These are phyloP conservation scores for Puccinellia tenuiflora DNA, from an alignment of 176 grass and related monocot species.

Conservation along the genomic window DNA sequence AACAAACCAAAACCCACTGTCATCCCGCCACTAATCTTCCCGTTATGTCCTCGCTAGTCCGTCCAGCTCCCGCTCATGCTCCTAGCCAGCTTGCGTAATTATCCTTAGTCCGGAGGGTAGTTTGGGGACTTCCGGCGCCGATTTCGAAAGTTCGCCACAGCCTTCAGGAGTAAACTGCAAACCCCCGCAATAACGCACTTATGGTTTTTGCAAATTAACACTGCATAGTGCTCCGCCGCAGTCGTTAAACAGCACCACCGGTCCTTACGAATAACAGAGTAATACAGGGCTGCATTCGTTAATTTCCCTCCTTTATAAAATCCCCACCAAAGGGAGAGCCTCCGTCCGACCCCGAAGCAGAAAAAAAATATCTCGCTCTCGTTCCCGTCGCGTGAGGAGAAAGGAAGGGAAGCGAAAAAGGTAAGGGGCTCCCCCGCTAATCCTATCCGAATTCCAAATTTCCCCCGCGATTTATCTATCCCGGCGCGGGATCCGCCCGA, in stretches of 20 bases:
- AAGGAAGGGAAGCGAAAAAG: constrained; percentile 21
- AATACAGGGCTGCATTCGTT: rapidly evolving
- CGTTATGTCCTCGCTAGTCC: not conserved
- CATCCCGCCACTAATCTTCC: not conserved
- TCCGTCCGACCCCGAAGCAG: too few relatives aligned
- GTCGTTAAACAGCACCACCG: not conserved
- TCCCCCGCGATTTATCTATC: not conserved
- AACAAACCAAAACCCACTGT: too few relatives aligned
- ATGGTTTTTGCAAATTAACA: too few relatives aligned
- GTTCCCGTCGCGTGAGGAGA: constrained; percentile 1
- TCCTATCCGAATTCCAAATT: constrained; percentile 22
- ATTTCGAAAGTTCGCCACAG: constrained; percentile 21
- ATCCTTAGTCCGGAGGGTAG: not conserved
- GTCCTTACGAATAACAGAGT: rapidly evolving
- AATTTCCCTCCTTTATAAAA: not conserved
- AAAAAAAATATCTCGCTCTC: constrained; percentile 19
- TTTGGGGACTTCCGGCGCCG: not conserved
- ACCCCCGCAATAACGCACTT: too few relatives aligned
- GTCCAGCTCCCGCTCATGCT: not conserved
- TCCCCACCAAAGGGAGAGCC: not conserved
- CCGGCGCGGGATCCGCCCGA: constrained; percentile 21
- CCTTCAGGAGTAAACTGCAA: not conserved
- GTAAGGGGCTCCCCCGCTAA: constrained; percentile 17
- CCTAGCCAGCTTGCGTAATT: not conserved
- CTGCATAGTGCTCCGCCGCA: too few relatives aligned